Evolutionary conservation across 495 filamentous ascomycete species (phyloP).

Genomic region (Penicillium macrosclerotiorum): DNA sequence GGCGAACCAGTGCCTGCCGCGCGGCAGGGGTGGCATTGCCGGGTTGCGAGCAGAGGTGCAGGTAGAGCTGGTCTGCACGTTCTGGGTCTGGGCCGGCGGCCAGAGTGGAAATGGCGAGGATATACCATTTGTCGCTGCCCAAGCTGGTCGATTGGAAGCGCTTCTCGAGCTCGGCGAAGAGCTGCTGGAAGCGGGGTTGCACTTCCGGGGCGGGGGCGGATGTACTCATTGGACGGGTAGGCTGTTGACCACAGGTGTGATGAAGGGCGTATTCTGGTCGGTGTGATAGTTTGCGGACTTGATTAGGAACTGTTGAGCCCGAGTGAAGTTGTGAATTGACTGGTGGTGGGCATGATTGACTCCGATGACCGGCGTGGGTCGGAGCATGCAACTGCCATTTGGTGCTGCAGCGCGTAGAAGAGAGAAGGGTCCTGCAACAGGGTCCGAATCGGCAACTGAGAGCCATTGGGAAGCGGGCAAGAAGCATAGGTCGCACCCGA

Average conservation of each 20-base stretch:
- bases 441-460: neutral
- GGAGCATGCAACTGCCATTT: conserved; percentile 3
- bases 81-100: conserved; percentile 46
- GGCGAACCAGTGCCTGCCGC: conserved; percentile 47
- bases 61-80: conserved; percentile 47
- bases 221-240: conserved; percentile 13
- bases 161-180: conserved; percentile 52
- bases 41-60: conserved; percentile 45
- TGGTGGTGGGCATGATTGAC: conserved; percentile 1
- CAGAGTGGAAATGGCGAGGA: conserved; percentile 48
- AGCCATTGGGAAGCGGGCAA: too few species aligned
- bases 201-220: conserved; percentile 16
- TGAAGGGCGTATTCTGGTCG: neutral
- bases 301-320: too few species aligned
- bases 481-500: too few species aligned
- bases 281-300: neutral
- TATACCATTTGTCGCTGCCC: conserved; percentile 56
- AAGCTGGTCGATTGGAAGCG: conserved; percentile 48
- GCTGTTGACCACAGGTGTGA: neutral
- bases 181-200: conserved; percentile 29
- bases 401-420: conserved; percentile 2
- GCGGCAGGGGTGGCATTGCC: conserved; percentile 31
- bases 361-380: conserved; percentile 21
- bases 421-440: neutral
- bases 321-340: neutral